Conservation (phyloP, 1,284 basidiomycete genomes). For the Microbotryomycetes sp. region DNA sequence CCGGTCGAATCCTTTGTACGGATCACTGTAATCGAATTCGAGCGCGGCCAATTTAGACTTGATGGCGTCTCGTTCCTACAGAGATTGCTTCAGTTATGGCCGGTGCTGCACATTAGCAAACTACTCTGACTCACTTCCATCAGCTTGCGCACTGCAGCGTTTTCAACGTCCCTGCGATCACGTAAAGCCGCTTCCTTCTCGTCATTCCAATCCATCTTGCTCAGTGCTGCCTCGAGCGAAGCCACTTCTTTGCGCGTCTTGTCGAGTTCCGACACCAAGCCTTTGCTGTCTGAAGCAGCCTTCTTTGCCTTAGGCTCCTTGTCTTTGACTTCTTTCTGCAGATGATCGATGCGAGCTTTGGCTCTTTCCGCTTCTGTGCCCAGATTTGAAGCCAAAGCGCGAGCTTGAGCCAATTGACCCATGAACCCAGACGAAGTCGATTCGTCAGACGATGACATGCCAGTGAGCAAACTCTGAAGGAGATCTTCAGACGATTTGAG, state of each 20-base stretch:
- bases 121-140: slow-evolving; percentile 52
- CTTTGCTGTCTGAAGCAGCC: slow-evolving; percentile 76
- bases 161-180: slow-evolving; percentile 53
- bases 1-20: slow-evolving; percentile 68
- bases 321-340: slow-evolving; percentile 70
- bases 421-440: slow-evolving; percentile 82
- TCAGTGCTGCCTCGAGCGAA: slow-evolving; percentile 52
- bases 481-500: slow-evolving; percentile 79
- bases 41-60: slow-evolving; percentile 64
- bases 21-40: slow-evolving; percentile 74
- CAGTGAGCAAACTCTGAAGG: slow-evolving; percentile 90
- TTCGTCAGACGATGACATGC: slow-evolving; percentile 60
- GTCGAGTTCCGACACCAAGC: slow-evolving; percentile 60
- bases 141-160: slow-evolving; percentile 55
- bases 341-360: slow-evolving; percentile 68
- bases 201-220: slow-evolving; percentile 68
- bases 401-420: slow-evolving; percentile 89
- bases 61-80: slow-evolving; percentile 63
- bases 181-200: slow-evolving; percentile 67
- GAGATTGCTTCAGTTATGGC: background rate
- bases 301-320: slow-evolving; percentile 76
- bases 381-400: slow-evolving; percentile 65
- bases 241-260: slow-evolving; percentile 58
- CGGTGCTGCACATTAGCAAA: background rate
- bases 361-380: slow-evolving; percentile 80